Evolutionary conservation across 225 moss, liverwort and hornwort genomes (phyloP).

Genomic region (Pleurozium schreberi): DNA sequence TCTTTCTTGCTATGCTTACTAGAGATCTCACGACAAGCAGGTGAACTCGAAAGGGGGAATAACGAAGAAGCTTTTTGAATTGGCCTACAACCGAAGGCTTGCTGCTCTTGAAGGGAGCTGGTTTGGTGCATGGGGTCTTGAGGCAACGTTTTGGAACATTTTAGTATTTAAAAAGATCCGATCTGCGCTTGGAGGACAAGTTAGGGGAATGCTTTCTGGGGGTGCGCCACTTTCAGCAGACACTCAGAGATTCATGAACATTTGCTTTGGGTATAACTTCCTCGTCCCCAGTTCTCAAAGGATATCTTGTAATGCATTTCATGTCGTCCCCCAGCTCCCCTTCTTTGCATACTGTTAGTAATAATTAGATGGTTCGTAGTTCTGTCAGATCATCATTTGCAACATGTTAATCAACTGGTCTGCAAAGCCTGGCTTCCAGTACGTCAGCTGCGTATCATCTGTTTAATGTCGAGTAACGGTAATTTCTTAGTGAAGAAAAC

Average conservation of each 20-base stretch:
- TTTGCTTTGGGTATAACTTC: conserved; percentile 72
- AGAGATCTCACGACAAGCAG: conserved; percentile 19
- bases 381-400: neutral
- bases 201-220: conserved; percentile 87
- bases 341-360: neutral
- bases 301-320: neutral
- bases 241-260: conserved; percentile 95
- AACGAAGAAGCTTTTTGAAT: conserved; percentile 60
- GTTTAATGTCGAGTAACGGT: neutral
- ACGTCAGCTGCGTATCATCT: neutral
- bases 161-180: conserved; percentile 85
- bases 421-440: neutral
- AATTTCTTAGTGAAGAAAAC: neutral
- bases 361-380: neutral
- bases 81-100: conserved; percentile 79
- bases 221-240: conserved; percentile 91
- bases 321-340: neutral
- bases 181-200: conserved; percentile 73
- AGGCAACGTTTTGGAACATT: conserved; percentile 62
- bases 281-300: neutral
- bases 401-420: neutral
- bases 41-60: conserved; percentile 75
- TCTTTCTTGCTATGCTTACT: neutral
- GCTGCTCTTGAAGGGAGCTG: conserved; percentile 74
- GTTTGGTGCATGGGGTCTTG: conserved; percentile 85